Evolutionary conservation across 2,329 filamentous ascomycete species (phyloP), one percentile per base, ranked within the genome.

Genomic region (Pseudogymnoascus sp.): DNA sequence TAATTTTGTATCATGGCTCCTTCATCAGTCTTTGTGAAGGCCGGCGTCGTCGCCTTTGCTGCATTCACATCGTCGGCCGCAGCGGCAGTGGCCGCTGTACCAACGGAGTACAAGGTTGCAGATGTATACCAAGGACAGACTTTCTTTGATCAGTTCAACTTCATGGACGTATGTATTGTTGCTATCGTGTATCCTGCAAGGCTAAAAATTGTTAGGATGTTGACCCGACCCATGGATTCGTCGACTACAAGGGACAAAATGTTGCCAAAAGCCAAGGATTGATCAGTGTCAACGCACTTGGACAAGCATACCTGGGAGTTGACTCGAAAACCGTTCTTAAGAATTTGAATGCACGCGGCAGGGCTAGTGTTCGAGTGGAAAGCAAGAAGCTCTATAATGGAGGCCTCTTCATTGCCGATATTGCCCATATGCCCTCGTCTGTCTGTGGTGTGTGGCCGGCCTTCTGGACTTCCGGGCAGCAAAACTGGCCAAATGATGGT

Each of bases 201-300:
- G 59, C 58, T 59, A 15, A 39, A 35, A 26, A 28, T 28, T 8
- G 23, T 35, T 45, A 68, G 66, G 64, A 71, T 4, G 63, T 73
- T 0, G 89, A 92, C 67, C 89, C 88, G 0, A 92, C 88, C 4
- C 67, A 84, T 65, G 89, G 88, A 34, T 89, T 83, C 67, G 89
- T 92, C 67, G 74, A 82, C 61, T 92, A 90, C 67, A 78, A 84
- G 58, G 76, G 81, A 66, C 75, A 79, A 59, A 62, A 70, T 15
- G 80, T 78, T 2, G 83, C 86, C 57, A 86, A 90, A 71, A 73
- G 78, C 68, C 77, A 71, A 60, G 85, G 82, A 21, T 64, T 71
- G 41, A 78, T 79, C 62, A 78, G 79, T 0, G 67, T 73, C 30
- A 74, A 73, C 1, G 87, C 88, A 37, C 55, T 37, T 39, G 85